Evolutionary conservation across 805 yeast species (phyloP).

Genomic region (Wickerhamomyces tratensis): DNA sequence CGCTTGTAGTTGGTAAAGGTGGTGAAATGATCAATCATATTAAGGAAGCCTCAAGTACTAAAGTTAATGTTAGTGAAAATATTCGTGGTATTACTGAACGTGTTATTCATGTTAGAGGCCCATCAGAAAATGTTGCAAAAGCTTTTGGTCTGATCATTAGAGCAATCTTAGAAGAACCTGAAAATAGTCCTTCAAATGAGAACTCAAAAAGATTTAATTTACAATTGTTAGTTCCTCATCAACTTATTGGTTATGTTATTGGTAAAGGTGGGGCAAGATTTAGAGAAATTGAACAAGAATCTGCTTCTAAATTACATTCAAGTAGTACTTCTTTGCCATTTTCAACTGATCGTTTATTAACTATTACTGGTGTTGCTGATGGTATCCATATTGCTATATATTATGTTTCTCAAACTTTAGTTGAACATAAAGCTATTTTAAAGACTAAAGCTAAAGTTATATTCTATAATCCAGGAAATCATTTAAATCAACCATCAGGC

Average conservation of each 20-base stretch:
- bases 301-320: conserved; percentile 70
- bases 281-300: conserved; percentile 72
- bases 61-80: conserved; percentile 67
- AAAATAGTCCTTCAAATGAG: conserved; percentile 48
- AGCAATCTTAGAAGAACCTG: conserved; percentile 56
- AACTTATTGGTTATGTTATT: conserved; percentile 70
- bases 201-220: conserved; percentile 46
- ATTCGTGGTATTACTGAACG: conserved; percentile 64
- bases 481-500: neutral
- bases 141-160: conserved; percentile 71
- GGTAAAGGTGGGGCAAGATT: conserved; percentile 70
- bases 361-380: conserved; percentile 73
- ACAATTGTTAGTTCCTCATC: conserved; percentile 64
- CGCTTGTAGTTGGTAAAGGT: conserved; percentile 65
- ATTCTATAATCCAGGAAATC: conserved; percentile 42
- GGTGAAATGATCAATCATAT: conserved; percentile 67
- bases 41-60: conserved; percentile 51
- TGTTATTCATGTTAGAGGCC: conserved; percentile 63
- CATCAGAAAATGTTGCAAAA: conserved; percentile 69
- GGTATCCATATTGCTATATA: conserved; percentile 79
- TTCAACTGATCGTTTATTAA: conserved; percentile 68
- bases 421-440: conserved; percentile 44
- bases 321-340: conserved; percentile 63
- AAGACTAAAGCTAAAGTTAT: conserved; percentile 36
- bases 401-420: conserved; percentile 58